These are phyloP conservation scores for Saccharomyces hybrid DNA, from an alignment of 1,139 yeast genomes.

Conservation along the genomic window DNA sequence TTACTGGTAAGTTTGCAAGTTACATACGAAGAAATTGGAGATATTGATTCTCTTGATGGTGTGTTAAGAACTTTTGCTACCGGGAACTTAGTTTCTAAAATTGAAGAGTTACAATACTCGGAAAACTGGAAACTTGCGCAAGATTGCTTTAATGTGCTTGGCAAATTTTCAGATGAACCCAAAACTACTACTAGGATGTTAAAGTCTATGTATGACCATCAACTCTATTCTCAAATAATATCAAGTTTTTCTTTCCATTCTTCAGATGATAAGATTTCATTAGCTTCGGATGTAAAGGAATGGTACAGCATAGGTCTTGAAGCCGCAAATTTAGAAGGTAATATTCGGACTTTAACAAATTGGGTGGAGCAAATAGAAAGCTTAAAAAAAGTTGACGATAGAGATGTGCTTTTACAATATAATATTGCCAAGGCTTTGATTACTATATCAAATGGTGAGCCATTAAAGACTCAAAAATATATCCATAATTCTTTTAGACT, in stretches of 20 bases:
- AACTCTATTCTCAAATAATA: constrained; percentile 46
- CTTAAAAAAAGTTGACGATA: constrained; percentile 40
- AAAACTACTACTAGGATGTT: constrained; percentile 35
- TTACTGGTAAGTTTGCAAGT: constrained; percentile 54
- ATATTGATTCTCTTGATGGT: constrained; percentile 86
- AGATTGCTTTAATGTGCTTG: constrained; percentile 70
- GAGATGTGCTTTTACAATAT: constrained; percentile 51
- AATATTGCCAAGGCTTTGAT: constrained; percentile 58
- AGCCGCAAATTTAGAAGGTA: constrained; percentile 64
- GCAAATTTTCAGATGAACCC: constrained; percentile 35
- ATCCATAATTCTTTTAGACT: constrained; percentile 46
- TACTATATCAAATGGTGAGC: constrained; percentile 35
- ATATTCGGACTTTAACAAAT: constrained; percentile 41
- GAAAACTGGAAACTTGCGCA: constrained; percentile 85
- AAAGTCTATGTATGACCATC: constrained; percentile 51
- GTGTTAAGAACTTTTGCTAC: constrained; percentile 67
- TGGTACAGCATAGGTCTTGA: constrained; percentile 67
- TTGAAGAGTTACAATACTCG: constrained; percentile 73
- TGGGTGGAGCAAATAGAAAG: constrained; percentile 49
- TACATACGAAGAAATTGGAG: constrained; percentile 82
- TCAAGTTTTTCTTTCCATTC: constrained; percentile 28
- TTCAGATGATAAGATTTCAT: constrained; percentile 9
- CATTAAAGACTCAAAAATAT: constrained; percentile 33
- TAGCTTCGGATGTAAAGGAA: constrained; percentile 35
- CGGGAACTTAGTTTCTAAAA: constrained; percentile 60